Evolutionary conservation across 1,139 yeast species (phyloP).

Genomic region (Hyphopichia khmerensis): DNA sequence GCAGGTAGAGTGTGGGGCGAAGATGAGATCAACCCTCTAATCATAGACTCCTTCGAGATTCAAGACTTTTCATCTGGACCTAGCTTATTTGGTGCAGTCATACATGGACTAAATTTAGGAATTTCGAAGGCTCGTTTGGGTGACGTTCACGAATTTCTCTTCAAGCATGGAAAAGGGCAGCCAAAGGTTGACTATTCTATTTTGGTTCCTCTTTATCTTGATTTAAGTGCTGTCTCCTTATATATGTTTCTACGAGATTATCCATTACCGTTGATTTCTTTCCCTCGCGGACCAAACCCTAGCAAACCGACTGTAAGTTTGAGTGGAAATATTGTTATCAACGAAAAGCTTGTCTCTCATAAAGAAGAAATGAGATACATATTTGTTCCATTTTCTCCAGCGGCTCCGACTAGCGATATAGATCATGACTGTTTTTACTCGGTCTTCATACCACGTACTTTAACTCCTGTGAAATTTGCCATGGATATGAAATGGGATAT

Average conservation of each 20-base stretch:
- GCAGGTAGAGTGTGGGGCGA: constrained; percentile 34
- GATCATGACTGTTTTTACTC: constrained; percentile 39
- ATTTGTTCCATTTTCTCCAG: constrained; percentile 48
- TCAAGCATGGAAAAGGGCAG: constrained; percentile 39
- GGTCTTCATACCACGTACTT: constrained; percentile 40
- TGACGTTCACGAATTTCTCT: constrained; percentile 37
- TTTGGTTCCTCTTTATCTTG: constrained; percentile 33
- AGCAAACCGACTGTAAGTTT: constrained; percentile 25
- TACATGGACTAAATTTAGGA: constrained; percentile 30
- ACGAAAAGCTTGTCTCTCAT: constrained; percentile 36
- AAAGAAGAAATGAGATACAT: constrained; percentile 45
- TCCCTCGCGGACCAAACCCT: constrained; percentile 29
- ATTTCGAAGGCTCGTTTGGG: constrained; percentile 28
- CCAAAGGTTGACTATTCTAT: constrained; percentile 43
- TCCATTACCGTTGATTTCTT: constrained; percentile 41
- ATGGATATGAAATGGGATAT: constrained; percentile 35
- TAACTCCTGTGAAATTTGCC: constrained; percentile 45
- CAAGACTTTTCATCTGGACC: constrained; percentile 37
- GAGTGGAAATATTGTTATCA: constrained; percentile 40
- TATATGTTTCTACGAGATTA: constrained; percentile 39
- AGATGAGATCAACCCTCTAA: constrained; percentile 29
- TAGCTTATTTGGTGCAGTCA: constrained; percentile 30
- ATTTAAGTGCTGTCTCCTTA: constrained; percentile 30
- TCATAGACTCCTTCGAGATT: constrained; percentile 35
- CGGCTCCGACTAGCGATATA: constrained; percentile 19